These are phyloP conservation scores for Solanum appendiculatum DNA, from an alignment of 257 asterid species.

Conservation along the genomic window DNA sequence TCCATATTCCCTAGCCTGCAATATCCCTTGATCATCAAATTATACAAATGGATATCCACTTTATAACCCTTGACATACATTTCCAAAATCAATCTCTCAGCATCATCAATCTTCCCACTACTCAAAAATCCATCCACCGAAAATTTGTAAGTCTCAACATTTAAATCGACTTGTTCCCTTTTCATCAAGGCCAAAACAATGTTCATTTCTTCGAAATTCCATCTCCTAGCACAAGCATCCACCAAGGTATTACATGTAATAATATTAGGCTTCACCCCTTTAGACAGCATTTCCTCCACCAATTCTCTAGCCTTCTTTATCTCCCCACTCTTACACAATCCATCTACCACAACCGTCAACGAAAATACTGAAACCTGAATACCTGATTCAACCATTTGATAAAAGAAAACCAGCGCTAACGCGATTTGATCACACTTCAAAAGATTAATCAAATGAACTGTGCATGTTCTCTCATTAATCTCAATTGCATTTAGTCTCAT, in stretches of 20 bases:
- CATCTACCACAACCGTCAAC: slow-evolving; percentile 30
- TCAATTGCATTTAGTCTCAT: slow-evolving; percentile 21
- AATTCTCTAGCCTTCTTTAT: slow-evolving; percentile 24
- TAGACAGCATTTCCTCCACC: slow-evolving; percentile 25
- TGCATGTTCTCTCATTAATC: slow-evolving; percentile 27
- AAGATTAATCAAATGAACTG: slow-evolving; percentile 14
- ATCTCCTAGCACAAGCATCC: slow-evolving; percentile 28
- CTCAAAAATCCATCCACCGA: slow-evolving; percentile 33
- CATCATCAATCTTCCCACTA: slow-evolving; percentile 24
- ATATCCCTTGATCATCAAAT: slow-evolving; percentile 25
- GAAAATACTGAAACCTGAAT: slow-evolving; percentile 33
- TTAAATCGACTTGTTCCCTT: slow-evolving; percentile 17
- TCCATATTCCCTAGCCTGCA: slow-evolving; percentile 21
- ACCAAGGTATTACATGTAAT: slow-evolving; percentile 29
- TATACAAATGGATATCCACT: slow-evolving; percentile 11
- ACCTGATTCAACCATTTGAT: slow-evolving; percentile 14
- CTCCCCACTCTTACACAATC: slow-evolving; percentile 26
- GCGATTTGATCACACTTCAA: slow-evolving; percentile 16
- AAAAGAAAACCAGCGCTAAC: slow-evolving; percentile 18
- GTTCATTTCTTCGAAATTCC: slow-evolving; percentile 28
- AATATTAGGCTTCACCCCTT: slow-evolving; percentile 24
- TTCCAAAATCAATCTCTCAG: slow-evolving; percentile 20
- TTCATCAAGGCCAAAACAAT: slow-evolving; percentile 14
- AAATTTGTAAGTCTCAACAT: slow-evolving; percentile 16
- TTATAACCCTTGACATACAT: slow-evolving; percentile 25